Evolutionary conservation across 108 stramenopile genomes (phyloP).

Genomic region (Stephanodiscus minutulus): DNA sequence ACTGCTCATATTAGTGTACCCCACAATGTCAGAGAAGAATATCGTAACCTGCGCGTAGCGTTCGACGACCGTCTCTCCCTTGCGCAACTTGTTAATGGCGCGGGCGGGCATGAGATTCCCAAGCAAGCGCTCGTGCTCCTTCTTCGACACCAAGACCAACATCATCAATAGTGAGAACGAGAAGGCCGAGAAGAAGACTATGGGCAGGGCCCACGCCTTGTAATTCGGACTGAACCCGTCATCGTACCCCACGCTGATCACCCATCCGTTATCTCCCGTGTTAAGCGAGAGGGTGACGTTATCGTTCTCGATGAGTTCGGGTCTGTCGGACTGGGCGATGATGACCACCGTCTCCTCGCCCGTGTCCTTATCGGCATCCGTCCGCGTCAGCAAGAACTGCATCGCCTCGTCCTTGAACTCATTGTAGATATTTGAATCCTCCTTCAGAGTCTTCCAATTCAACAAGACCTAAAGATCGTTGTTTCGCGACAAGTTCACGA

Average conservation of each 20-base stretch:
- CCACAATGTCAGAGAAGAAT: constrained; percentile 49
- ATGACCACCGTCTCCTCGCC: constrained; percentile 16
- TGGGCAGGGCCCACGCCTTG: constrained; percentile 26
- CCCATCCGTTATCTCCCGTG: constrained; percentile 39
- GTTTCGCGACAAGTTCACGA: not conserved
- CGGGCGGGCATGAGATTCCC: constrained; percentile 31
- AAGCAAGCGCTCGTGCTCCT: constrained; percentile 31
- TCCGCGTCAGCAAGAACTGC: constrained; percentile 61
- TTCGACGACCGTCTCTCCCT: constrained; percentile 37
- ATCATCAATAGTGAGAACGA: constrained; percentile 28
- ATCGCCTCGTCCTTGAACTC: constrained; percentile 33
- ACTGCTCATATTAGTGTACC: constrained; percentile 38
- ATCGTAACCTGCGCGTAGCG: constrained; percentile 33
- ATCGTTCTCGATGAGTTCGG: constrained; percentile 14
- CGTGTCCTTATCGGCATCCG: constrained; percentile 25
- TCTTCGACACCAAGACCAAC: constrained; percentile 31
- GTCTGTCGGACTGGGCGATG: constrained; percentile 28
- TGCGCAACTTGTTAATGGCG: constrained; percentile 38
- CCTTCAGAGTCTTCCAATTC: constrained; percentile 41
- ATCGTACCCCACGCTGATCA: constrained; percentile 35
- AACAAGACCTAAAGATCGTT: constrained; percentile 5
- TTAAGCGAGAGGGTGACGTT: constrained; percentile 39
- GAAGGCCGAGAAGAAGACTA: constrained; percentile 19
- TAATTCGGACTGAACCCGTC: constrained; percentile 41
- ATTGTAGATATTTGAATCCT: constrained; percentile 48